Evolutionary conservation across 176 grass and related monocot species (phyloP), one percentile per base, ranked within the genome.

Genomic region (Dactylis glomerata): DNA sequence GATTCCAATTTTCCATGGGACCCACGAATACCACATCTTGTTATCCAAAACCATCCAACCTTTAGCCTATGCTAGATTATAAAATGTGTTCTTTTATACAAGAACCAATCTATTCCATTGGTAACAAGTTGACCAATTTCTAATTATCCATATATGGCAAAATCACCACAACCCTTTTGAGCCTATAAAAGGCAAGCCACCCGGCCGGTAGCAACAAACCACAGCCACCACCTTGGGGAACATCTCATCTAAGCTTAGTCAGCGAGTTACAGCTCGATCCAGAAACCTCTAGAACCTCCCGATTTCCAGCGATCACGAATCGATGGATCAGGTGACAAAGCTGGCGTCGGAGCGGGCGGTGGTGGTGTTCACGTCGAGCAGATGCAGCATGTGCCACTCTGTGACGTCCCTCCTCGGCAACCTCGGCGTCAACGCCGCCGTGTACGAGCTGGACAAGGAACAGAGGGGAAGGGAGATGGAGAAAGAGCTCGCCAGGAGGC

Each of bases 371-470:
- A 90, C 87, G 33, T 22, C 10, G 40, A 92, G 92, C 87, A 83
- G 44, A 45, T 92, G 92, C 80, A 73, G 85, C 87, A 92, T 95
- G 85, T 88, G 87, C 79, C 82, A 92, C 86, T 22, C 88, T 3
- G 83, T 95, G 62, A 95, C 83, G 73, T 83, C 42, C 58, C 87
- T 95, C 19, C 66, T 95, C 11, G 33, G 82, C 28, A 47, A 83
- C 31, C 85, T 95, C 16, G 85, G 85, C 47, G 92, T 95, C 23
- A 83, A 77, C 81, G 70, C 74, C 17, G 87, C 90, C 10, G 82
- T 95, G 24, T 81, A 92, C 75, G 87, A 92, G 68, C 87, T 92
- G 3, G 90, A 95, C 85, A 77, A 82, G 87, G 92, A 92, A 20
- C 85, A 82, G 0, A 46, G 87, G 2, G 93, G 92, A 6, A 40